Evolutionary conservation across 1,284 basidiomycete species (phyloP).

Genomic region (Cutaneotrichosporon sp.): DNA sequence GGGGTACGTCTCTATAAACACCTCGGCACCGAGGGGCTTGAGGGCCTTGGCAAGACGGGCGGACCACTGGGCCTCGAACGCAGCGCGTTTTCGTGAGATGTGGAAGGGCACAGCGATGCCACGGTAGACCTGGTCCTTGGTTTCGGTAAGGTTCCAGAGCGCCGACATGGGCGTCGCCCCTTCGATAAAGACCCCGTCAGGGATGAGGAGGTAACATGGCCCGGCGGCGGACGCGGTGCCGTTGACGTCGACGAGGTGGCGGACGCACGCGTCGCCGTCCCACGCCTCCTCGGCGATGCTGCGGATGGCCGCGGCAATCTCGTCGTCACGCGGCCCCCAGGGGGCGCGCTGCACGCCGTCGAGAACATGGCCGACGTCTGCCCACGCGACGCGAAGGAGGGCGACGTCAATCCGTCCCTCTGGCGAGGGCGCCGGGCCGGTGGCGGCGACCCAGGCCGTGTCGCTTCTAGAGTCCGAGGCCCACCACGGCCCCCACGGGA

Average conservation of each 20-base stretch:
- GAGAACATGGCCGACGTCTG: slow-evolving; percentile 46
- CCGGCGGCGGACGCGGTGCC: slow-evolving; percentile 18
- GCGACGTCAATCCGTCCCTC: slow-evolving; percentile 26
- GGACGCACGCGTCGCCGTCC: slow-evolving; percentile 36
- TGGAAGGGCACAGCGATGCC: slow-evolving; percentile 37
- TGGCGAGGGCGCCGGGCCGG: slow-evolving; percentile 12
- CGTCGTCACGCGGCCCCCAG: slow-evolving; percentile 18
- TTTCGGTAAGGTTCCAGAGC: slow-evolving; percentile 9
- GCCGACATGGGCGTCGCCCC: slow-evolving; percentile 15
- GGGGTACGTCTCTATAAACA: slow-evolving; percentile 40
- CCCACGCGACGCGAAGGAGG: slow-evolving; percentile 44
- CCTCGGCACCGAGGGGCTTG: slow-evolving; percentile 34
- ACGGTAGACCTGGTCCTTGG: slow-evolving; percentile 31
- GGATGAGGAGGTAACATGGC: slow-evolving; percentile 35
- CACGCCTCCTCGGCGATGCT: slow-evolving; percentile 30
- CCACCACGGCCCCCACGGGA: slow-evolving; percentile 47
- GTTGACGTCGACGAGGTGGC: slow-evolving; percentile 25
- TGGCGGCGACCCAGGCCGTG: slow-evolving; percentile 17
- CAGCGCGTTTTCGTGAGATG: slow-evolving; percentile 20
- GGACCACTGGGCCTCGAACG: slow-evolving; percentile 34
- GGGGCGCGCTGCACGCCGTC: slow-evolving; percentile 26
- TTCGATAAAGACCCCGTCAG: slow-evolving; percentile 5
- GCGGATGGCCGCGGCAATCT: slow-evolving; percentile 14
- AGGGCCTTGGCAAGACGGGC: slow-evolving; percentile 21
- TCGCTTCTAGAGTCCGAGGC: slow-evolving; percentile 24